A percentile compares a stretch with the other conserved stretches of the same genome.
phyloP scores from a whole-genome alignment of 495 filamentous ascomycete species.

The Neurospora sp. region DNA sequence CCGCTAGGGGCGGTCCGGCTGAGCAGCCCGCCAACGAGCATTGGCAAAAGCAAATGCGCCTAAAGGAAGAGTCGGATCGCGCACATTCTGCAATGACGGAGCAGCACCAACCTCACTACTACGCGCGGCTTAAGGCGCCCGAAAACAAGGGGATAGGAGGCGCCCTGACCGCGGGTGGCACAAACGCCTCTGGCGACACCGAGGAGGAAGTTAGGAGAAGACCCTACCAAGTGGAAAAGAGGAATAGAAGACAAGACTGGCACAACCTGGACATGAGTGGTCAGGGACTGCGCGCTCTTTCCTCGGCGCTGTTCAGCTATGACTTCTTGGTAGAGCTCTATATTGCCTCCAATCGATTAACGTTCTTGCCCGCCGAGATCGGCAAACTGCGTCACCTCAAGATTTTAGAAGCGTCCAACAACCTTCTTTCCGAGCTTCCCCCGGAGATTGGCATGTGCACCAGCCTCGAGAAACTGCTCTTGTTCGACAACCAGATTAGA shows the following conservation, averaged over 20 bases:
- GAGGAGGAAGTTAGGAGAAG: constrained; percentile 55
- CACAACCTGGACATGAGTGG: constrained; percentile 85
- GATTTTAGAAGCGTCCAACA: constrained; percentile 78
- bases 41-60: constrained; percentile 78
- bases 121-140: constrained; percentile 40
- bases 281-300: constrained; percentile 76
- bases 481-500: constrained; percentile 83
- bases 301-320: constrained; percentile 71
- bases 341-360: constrained; percentile 82
- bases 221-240: constrained; percentile 44
- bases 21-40: constrained; percentile 55
- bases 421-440: constrained; percentile 72
- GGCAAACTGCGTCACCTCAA: constrained; percentile 68
- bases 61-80: constrained; percentile 60
- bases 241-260: constrained; percentile 69
- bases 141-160: constrained; percentile 51
- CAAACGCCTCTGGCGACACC: constrained; percentile 41
- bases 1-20: constrained; percentile 30
- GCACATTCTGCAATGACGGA: constrained; percentile 58
- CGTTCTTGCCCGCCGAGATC: constrained; percentile 62
- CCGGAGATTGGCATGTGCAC: constrained; percentile 94
- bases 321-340: constrained; percentile 81
- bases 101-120: constrained; percentile 43
- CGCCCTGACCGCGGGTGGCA: constrained; percentile 16
- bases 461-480: constrained; percentile 63